These are phyloP conservation scores for Euphorbia celastroides DNA, from an alignment of 441 rosid species.

Conservation along the genomic window DNA sequence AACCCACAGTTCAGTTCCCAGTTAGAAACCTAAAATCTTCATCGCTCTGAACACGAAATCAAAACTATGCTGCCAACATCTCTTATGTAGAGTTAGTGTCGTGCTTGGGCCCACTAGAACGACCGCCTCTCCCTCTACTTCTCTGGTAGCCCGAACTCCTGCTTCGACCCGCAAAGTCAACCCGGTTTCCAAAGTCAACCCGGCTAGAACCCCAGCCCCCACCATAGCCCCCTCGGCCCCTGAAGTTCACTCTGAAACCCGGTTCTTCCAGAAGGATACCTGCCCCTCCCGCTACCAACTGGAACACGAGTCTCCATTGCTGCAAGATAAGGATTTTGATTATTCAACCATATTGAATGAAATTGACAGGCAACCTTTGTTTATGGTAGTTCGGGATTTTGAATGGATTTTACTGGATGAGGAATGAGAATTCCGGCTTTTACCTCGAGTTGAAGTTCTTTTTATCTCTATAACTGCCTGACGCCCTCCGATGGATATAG, in stretches of 20 bases:
- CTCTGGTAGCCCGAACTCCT: slow-evolving; percentile 49
- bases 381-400: not conserved
- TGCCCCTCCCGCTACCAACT: slow-evolving; percentile 49
- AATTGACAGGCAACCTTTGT: not conserved
- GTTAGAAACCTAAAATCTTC: not conserved
- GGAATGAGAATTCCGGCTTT: slow-evolving; percentile 8
- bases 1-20: slow-evolving; percentile 3
- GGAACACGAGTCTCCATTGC: slow-evolving; percentile 16
- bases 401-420: not conserved
- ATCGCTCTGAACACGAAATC: slow-evolving; percentile 6
- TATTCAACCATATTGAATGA: not conserved
- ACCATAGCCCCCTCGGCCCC: slow-evolving; percentile 39
- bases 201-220: slow-evolving; percentile 45
- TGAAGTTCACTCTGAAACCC: slow-evolving; percentile 45
- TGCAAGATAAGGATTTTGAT: not conserved
- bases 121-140: slow-evolving; percentile 48
- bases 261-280: slow-evolving; percentile 40
- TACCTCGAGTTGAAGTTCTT: slow-evolving; percentile 50
- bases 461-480: slow-evolving; percentile 50
- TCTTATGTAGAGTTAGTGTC: slow-evolving; percentile 13
- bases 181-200: slow-evolving; percentile 35
- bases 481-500: slow-evolving; percentile 39
- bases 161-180: slow-evolving; percentile 19
- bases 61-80: slow-evolving; percentile 13
- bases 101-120: slow-evolving; percentile 18